Base-by-base conservation (phyloP, 805 yeast genomes). In the Kodamaea lidongshanica region DNA sequence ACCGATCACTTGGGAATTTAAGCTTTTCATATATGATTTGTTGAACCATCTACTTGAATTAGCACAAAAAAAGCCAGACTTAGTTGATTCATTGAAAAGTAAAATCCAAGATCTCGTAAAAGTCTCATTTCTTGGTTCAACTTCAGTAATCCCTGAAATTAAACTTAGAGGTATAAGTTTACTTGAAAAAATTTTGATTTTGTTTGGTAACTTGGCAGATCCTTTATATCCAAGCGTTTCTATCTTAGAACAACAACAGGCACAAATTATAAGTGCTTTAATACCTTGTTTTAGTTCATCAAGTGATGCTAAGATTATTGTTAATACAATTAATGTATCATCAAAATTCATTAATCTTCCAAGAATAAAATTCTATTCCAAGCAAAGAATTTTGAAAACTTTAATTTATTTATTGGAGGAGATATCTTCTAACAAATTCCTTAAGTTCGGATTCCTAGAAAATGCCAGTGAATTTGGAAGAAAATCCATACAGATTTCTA, bases 221-320 rank as follows among this genome's bases (percentile, higher is more conserved):
- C 86, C 89, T 0, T 69, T 82, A 16, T 79, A 77, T 43, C 79
- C 84, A 0, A 76, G 77, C 3, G 70, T 72, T 10, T 72, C 89
- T 0, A 65, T 87, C 7, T 58, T 89, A 24, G 95, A 84, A 41
- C 96, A 88, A 54, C 95, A 83, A 46, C 96, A 92, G 46, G 97
- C 97, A 0, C 96, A 86, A 44, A 84, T 92, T 7, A 79, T 84
- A 7, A 79, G 95, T 35, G 94, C 97, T 0, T 65, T 89, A 33
- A 72, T 86, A 28, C 95, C 96, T 0, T 85, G 94, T 7, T 89
- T 92, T 56, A 70, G 70, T 19, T 61, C 70, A 3, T 88, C 78
- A 12, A 78, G 87, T 34, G 77, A 80, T 8, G 74, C 94, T 1
- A 70, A 71, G 20, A 69, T 86, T 1, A 87, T 89, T 1, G 72